Evolutionary conservation across 441 rosid genomes (phyloP).

Genomic region (Corymbia calophylla): DNA sequence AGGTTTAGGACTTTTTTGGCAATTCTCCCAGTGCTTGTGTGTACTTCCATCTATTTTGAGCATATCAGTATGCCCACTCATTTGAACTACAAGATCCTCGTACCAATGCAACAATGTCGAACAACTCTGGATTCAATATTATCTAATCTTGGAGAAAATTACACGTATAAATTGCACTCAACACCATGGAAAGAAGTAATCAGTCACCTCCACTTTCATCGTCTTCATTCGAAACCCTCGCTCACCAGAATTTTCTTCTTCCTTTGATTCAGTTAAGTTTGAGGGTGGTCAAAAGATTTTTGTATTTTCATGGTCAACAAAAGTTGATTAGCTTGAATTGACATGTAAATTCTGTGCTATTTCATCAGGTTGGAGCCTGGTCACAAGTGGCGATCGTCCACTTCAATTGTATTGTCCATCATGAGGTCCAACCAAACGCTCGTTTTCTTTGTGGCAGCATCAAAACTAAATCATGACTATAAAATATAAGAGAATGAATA

Average conservation of each 20-base stretch:
- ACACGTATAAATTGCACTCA: not conserved
- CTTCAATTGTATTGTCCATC: not conserved
- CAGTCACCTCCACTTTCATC: not conserved
- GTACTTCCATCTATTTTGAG: not conserved
- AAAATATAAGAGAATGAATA: not conserved
- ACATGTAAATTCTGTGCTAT: not conserved
- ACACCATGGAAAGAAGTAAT: not conserved
- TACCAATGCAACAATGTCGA: not conserved
- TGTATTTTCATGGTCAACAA: not conserved
- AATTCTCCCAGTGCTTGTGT: not conserved
- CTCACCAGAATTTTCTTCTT: not conserved
- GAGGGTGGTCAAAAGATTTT: not conserved
- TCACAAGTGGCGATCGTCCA: not conserved
- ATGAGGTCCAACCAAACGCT: not conserved
- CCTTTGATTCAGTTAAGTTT: not conserved
- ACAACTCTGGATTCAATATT: not conserved
- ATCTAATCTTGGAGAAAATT: not conserved
- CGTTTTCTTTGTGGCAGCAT: not conserved
- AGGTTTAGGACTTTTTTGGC: too few relatives aligned
- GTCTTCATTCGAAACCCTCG: not conserved
- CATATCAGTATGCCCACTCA: not conserved
- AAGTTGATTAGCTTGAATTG: not conserved
- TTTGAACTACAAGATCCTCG: not conserved
- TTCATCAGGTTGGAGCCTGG: not conserved
- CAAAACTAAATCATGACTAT: not conserved